Base-by-base conservation (phyloP, 2,329 filamentous ascomycete species). In the Fusarium torreyae region DNA sequence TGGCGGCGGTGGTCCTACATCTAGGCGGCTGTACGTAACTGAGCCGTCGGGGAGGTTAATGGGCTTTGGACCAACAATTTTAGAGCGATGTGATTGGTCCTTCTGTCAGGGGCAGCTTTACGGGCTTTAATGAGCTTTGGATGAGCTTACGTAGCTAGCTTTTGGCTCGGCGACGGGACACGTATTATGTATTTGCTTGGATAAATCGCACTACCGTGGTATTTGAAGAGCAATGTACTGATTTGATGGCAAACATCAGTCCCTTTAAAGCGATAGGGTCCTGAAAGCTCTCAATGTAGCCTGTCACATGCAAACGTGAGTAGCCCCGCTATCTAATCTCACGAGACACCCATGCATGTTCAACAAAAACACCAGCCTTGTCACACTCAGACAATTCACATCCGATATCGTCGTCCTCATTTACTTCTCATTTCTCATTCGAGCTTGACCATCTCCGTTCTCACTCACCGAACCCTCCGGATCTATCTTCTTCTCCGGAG, bases 41-140 rank as follows among this genome's bases (percentile, higher is more conserved):
- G 48, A 66, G 63, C 46, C 31, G 50, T 58, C 67, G 66, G 57
- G 60, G 51, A 55, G 31, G 63, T 57, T 56, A 38, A 64, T 53
- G 52, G 50, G 24, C 39, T 36, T 45, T 54, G 34, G 50, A 36
- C 56, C 69, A 73, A 64, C 65, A 63, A 55, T 71, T 73, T 71
- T 33, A 14, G 7, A 22, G 18, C 24, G 10, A 5, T 46, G 0
- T 67, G 42, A 73, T 73, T 72, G 70, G 70, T 39, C 54, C 49
- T 44, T 61, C 46, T 39, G 20, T 51, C 44, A 28, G 24, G 48
- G 43, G 56, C 34, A 36, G 48, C 54, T 53, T 31, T 10, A 9
- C 8, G 8, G 28, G 10, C 28, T 22, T 22, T 26, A 14, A 34
- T 28, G 39, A 58, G 46, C 39, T 57, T 52, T 18, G 24, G 33